A percentile compares a stretch with the other conserved stretches of the same genome.
Conservation (phyloP, 2,329 filamentous ascomycete genomes). For the Verticillium nubilum region DNA sequence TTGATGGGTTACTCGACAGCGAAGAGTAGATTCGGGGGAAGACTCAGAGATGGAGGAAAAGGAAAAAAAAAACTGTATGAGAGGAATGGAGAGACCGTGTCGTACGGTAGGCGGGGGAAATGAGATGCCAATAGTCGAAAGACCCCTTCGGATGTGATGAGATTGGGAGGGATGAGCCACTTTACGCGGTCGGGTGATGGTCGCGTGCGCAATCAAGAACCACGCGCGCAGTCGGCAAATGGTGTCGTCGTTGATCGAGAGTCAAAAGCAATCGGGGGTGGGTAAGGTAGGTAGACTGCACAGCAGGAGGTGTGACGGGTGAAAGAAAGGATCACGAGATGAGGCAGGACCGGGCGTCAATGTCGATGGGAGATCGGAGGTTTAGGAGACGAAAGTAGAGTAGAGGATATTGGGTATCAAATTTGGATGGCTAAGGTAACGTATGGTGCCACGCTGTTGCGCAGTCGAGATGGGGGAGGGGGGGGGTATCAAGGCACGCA, state of each 20-base stretch:
- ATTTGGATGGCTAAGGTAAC: neutral
- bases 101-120: conserved; percentile 12
- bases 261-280: neutral
- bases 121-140: conserved; percentile 14
- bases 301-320: neutral
- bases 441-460: neutral
- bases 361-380: neutral
- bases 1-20: neutral
- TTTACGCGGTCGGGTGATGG: neutral
- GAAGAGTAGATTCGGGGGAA: neutral
- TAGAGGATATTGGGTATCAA: neutral
- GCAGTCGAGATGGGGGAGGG: neutral
- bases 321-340: neutral
- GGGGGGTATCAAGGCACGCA: neutral
- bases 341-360: neutral
- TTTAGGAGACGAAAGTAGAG: neutral
- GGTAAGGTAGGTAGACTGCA: neutral
- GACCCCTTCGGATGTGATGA: conserved; percentile 6
- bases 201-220: neutral
- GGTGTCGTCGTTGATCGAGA: neutral
- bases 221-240: neutral
- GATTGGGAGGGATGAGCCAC: neutral
- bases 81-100: conserved; percentile 11
- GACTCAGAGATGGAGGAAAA: conserved; percentile 1
- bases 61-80: conserved; percentile 3